Evolutionary conservation across 345 rosid genomes (phyloP), one percentile per base, ranked within the genome.

Genomic region (Erodium maritimum): DNA sequence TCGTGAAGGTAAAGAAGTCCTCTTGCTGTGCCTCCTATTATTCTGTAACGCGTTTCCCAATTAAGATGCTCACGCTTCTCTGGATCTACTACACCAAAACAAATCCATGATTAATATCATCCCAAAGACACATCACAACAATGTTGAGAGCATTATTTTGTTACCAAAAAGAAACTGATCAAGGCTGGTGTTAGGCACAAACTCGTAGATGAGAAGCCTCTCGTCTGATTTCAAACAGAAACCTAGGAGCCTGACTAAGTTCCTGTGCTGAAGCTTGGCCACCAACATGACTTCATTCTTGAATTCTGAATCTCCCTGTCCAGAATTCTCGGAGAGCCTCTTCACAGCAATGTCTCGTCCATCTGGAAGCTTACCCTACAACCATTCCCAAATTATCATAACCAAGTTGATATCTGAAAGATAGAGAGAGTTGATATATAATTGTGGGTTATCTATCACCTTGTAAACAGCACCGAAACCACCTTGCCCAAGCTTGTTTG

Each of bases 261-360:
- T 80, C 63, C 73, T 69, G 53, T 80, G 86, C 55, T 83, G 90
- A 74, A 83, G 84, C 58, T 72, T 81, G 50, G 82, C 73, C 56
- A 83, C 54, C 50, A 83, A 60, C 23, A 60, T 45, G 13, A 79
- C 82, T 56, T 80, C 89, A 56, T 75, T 83, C 64, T 71, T 73
- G 54, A 82, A 83, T 66, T 83, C 86, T 11, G 50, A 11, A 1
- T 71, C 72, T 54, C 83, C 90, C 75, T 81, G 84, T 18, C 71
- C 67, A 21, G 90, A 81, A 11, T 55, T 66, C 42, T 61, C 19
- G 8, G 77, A 65, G 37, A 77, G 59, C 60, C 79, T 73, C 57
- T 82, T 82, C 16, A 78, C 80, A 0, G 82, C 88, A 24, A 82
- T 61, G 17, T 75, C 69, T 65, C 65, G 67, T 53, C 79, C 79